A percentile compares a stretch with the other conserved stretches of the same genome.
Evolutionary conservation across 1,139 yeast genomes (phyloP).

Genomic region (Lodderomyces beijingensis): DNA sequence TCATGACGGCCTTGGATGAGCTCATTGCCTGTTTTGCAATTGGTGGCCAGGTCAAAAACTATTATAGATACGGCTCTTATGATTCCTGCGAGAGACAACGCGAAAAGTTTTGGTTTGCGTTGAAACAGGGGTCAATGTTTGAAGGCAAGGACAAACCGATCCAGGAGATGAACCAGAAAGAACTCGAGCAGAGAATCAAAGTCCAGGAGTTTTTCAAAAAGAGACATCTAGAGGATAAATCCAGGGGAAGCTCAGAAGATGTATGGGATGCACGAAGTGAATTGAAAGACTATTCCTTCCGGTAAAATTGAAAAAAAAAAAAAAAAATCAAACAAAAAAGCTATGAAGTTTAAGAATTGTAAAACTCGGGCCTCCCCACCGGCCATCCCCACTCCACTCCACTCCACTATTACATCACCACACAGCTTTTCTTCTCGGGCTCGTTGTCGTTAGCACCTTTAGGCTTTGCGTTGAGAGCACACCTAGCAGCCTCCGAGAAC

Average conservation of each 20-base stretch:
- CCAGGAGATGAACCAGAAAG: constrained; percentile 42
- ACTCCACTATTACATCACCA: constrained; percentile 26
- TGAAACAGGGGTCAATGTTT: constrained; percentile 45
- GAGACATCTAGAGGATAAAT: constrained; percentile 55
- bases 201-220: constrained; percentile 71
- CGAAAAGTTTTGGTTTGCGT: constrained; percentile 76
- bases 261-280: constrained; percentile 62
- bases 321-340: constrained; percentile 1
- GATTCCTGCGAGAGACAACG: constrained; percentile 67
- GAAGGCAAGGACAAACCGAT: constrained; percentile 15
- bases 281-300: constrained; percentile 24
- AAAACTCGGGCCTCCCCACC: neutral
- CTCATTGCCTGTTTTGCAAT: constrained; percentile 79
- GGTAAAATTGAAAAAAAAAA: constrained; percentile 1
- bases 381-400: neutral
- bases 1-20: constrained; percentile 80
- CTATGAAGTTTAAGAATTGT: neutral
- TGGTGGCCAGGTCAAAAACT: constrained; percentile 82
- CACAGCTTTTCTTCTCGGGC: constrained; percentile 41
- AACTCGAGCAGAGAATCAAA: constrained; percentile 45
- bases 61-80: constrained; percentile 77
- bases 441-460: constrained; percentile 62
- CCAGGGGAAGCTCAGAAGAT: constrained; percentile 73
- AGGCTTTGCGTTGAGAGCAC: constrained; percentile 87
- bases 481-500: constrained; percentile 93